Percentiles rank a stretch among this genome's conserved stretches.
Conservation (phyloP, 495 filamentous ascomycete genomes). For the Neurospora tetrasperma region DNA sequence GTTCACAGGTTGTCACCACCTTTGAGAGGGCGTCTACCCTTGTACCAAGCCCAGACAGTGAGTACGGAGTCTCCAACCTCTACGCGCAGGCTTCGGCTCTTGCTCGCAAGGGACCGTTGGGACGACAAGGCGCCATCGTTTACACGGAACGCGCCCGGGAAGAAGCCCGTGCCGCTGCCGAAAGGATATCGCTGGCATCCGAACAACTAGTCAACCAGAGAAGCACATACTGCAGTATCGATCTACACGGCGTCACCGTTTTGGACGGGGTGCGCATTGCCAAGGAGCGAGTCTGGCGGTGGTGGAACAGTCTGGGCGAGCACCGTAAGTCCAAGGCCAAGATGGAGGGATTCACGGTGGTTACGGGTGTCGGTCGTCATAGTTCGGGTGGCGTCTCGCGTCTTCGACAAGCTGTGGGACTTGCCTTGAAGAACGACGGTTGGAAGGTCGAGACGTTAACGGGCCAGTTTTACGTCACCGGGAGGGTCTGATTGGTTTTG, state of each 20-base stretch:
- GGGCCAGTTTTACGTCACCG: slow-evolving; percentile 56
- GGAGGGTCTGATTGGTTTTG: slow-evolving; percentile 25
- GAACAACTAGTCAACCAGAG: slow-evolving; percentile 52
- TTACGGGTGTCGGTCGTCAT: slow-evolving; percentile 75
- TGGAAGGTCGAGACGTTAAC: slow-evolving; percentile 68
- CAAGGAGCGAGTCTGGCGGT: slow-evolving; percentile 50
- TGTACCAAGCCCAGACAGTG: not conserved
- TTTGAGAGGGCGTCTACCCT: not conserved
- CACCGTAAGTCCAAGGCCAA: slow-evolving; percentile 36
- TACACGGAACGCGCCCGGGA: slow-evolving; percentile 28
- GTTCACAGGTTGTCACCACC: not conserved
- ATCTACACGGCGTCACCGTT: slow-evolving; percentile 80
- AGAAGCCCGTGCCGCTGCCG: slow-evolving; percentile 15
- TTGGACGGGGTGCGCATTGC: slow-evolving; percentile 69
- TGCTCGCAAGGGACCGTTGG: slow-evolving; percentile 29
- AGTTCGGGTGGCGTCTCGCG: slow-evolving; percentile 64
- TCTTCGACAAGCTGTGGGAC: slow-evolving; percentile 71
- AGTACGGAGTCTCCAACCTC: slow-evolving; percentile 6
- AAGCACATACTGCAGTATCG: slow-evolving; percentile 47
- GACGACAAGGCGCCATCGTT: slow-evolving; percentile 26
- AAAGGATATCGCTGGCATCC: slow-evolving; percentile 27
- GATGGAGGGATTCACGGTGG: slow-evolving; percentile 49
- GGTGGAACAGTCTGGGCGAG: slow-evolving; percentile 72
- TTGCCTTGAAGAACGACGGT: slow-evolving; percentile 62
- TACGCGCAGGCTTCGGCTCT: slow-evolving; percentile 23